Percentiles rank a stretch among this genome's conserved stretches.
Conservation (phyloP, 495 filamentous ascomycete genomes). For the Annulohypoxylon stygium region DNA sequence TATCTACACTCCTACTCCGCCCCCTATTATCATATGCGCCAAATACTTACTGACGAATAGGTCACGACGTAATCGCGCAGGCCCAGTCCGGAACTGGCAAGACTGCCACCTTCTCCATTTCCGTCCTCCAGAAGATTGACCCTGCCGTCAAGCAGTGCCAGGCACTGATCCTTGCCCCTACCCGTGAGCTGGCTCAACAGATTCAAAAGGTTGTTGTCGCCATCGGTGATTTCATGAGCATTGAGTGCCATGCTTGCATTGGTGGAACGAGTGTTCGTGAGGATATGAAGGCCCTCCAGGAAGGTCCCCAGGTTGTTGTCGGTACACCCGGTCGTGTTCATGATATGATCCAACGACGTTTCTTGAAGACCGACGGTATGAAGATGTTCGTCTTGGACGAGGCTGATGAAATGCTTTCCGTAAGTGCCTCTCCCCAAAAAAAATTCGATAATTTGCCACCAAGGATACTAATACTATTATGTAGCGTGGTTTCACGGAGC, state of each 20-base stretch:
- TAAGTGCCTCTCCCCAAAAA: conserved; percentile 57
- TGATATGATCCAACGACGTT: conserved; percentile 98
- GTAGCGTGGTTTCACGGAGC: conserved; percentile 96
- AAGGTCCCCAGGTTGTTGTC: conserved; percentile 95
- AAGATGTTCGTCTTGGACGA: conserved; percentile 99
- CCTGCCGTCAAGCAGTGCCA: conserved; percentile 93
- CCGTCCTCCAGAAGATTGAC: conserved; percentile 97
- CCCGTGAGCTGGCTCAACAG: conserved; percentile 97
- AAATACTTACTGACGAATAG: conserved; percentile 63
- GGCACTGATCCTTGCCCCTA: conserved; percentile 95
- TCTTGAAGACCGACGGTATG: conserved; percentile 93
- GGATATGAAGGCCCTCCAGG: conserved; percentile 95
- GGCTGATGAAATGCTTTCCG: conserved; percentile 98
- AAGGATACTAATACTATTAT: conserved; percentile 33
- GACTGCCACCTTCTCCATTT: conserved; percentile 99
- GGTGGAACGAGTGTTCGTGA: conserved; percentile 98
- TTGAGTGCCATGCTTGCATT: conserved; percentile 99
- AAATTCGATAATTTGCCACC: conserved; percentile 4
- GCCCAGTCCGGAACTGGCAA: conserved; percentile 99
- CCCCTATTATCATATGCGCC: conserved; percentile 32
- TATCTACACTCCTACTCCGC: conserved; percentile 47
- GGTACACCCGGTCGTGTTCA: conserved; percentile 97
- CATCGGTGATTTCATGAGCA: conserved; percentile 99
- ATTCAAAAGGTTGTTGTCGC: conserved; percentile 99
- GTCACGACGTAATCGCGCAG: conserved; percentile 98